Conservation (phyloP, 2,329 filamentous ascomycete genomes). For the Penicillium brevicompactum region DNA sequence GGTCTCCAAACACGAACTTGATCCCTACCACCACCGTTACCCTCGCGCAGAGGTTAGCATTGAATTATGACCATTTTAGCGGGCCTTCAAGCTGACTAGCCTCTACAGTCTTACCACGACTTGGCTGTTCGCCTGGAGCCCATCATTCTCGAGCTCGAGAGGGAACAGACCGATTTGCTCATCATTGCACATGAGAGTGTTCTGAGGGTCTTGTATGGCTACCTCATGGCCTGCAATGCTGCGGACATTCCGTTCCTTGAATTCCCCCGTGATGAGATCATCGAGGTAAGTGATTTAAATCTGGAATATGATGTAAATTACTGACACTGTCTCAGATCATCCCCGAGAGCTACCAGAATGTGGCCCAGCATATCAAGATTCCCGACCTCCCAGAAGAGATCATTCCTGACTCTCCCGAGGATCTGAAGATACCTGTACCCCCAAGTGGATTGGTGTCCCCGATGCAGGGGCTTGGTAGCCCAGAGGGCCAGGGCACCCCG, state of each 20-base stretch:
- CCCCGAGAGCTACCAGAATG: constrained; percentile 95
- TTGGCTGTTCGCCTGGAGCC: constrained; percentile 96
- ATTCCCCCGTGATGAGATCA: constrained; percentile 95
- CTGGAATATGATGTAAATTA: neutral
- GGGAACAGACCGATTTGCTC: constrained; percentile 94
- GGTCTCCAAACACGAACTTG: constrained; percentile 85
- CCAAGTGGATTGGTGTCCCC: constrained; percentile 54
- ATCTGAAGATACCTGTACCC: constrained; percentile 76
- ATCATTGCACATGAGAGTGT: constrained; percentile 98
- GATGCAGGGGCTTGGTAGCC: constrained; percentile 44
- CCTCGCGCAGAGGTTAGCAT: constrained; percentile 79
- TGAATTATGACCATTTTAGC: neutral
- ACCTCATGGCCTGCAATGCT: constrained; percentile 97
- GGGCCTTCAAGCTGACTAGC: neutral
- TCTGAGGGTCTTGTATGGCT: constrained; percentile 93
- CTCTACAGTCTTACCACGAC: constrained; percentile 84
- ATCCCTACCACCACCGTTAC: constrained; percentile 96
- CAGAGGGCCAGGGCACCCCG: constrained; percentile 46
- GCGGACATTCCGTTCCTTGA: constrained; percentile 89
- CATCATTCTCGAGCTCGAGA: constrained; percentile 94
- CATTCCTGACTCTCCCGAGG: constrained; percentile 76
- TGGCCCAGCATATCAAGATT: constrained; percentile 87
- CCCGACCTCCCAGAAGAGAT: constrained; percentile 66
- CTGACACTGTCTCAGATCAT: constrained; percentile 66
- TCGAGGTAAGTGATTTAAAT: constrained; percentile 63